phyloP scores from a whole-genome alignment of 345 rosid genomes.

The Syzygium jambos region DNA sequence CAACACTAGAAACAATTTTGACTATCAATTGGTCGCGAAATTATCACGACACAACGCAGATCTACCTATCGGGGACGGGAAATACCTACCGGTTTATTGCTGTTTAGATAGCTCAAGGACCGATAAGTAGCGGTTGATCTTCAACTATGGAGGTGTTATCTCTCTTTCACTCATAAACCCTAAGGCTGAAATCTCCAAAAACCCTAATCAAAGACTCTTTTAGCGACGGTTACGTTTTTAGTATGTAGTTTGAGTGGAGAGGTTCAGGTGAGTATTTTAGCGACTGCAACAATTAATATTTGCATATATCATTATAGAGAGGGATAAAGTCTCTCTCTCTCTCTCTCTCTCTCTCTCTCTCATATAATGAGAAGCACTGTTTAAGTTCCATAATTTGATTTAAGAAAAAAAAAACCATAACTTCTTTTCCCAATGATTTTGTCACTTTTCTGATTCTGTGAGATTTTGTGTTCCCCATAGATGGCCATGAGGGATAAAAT shows the following conservation, averaged over 20 bases:
- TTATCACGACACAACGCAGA: not conserved
- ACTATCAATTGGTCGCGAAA: not conserved
- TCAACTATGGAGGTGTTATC: not conserved
- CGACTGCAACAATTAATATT: not conserved
- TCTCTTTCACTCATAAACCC: not conserved
- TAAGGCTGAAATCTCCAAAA: not conserved
- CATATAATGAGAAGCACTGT: constrained; percentile 24
- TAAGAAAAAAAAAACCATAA: constrained; percentile 4
- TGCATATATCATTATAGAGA: constrained; percentile 3
- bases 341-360: not conserved
- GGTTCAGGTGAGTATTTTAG: not conserved
- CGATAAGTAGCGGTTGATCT: not conserved
- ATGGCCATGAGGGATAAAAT: not conserved
- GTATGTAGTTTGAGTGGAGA: not conserved
- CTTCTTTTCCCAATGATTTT: constrained; percentile 16
- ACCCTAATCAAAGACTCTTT: not conserved
- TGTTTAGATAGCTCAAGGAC: not conserved
- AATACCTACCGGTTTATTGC: not conserved
- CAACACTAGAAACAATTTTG: not conserved
- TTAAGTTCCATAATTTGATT: constrained; percentile 11
- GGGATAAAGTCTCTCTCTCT: not conserved
- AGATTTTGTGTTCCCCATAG: constrained; percentile 55
- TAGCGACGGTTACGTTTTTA: not conserved
- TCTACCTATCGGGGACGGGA: not conserved
- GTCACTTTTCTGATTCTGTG: constrained; percentile 36